These are phyloP conservation scores for Linnemannia elongata DNA, from an alignment of 192 early-diverging fungal species.

Conservation along the genomic window DNA sequence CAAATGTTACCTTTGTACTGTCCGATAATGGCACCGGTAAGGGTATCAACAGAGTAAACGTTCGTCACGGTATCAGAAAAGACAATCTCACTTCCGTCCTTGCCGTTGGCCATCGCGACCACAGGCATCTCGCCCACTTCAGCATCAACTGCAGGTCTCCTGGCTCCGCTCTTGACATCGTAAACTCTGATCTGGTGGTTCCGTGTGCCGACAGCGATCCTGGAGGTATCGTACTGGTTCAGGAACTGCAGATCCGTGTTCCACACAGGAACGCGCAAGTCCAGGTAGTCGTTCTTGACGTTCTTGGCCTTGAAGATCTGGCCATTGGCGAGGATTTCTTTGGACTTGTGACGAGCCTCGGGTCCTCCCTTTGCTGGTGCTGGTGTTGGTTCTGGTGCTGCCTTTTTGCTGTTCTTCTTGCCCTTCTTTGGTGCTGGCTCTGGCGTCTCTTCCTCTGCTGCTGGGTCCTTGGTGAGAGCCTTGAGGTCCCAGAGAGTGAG, in stretches of 20 bases:
- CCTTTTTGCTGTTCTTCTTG: constrained; percentile 22
- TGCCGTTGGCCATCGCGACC: constrained; percentile 60
- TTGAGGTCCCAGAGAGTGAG: constrained; percentile 82
- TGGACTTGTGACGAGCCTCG: constrained; percentile 72
- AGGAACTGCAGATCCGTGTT: constrained; percentile 87
- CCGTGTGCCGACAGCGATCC: constrained; percentile 78
- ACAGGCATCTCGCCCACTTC: constrained; percentile 81
- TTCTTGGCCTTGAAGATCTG: constrained; percentile 89
- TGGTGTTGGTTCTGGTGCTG: constrained; percentile 30
- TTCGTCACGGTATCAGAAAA: constrained; percentile 75
- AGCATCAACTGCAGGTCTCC: constrained; percentile 78
- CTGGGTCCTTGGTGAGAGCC: constrained; percentile 16
- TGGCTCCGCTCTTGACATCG: constrained; percentile 71
- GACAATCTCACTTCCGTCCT: constrained; percentile 69
- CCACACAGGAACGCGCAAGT: constrained; percentile 90
- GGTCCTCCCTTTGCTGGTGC: neutral
- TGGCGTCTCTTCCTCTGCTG: constrained; percentile 25
- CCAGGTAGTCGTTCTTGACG: constrained; percentile 83
- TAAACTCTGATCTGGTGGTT: constrained; percentile 89
- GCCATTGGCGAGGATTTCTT: constrained; percentile 85
- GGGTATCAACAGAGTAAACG: constrained; percentile 71
- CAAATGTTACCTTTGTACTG: constrained; percentile 72
- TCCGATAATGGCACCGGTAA: constrained; percentile 67
- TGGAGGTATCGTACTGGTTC: constrained; percentile 62
- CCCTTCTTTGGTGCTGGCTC: constrained; percentile 24